Conservation (phyloP, 2,329 filamentous ascomycete species). For the Didymella lethalis region DNA sequence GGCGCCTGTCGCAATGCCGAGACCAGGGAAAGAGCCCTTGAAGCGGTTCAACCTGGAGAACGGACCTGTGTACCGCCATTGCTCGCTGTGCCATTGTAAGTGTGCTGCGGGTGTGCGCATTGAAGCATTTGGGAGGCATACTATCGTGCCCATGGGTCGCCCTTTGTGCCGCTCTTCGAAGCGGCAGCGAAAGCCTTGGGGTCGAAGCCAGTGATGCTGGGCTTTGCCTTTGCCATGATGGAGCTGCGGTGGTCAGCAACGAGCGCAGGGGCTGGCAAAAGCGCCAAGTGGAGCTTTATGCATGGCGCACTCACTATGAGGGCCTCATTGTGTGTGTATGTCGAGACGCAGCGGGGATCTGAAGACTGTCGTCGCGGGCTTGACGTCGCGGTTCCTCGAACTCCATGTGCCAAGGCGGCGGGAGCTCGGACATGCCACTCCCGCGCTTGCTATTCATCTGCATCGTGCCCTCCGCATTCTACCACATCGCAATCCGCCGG, state of each 20-base stretch:
- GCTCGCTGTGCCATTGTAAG: conserved; percentile 69
- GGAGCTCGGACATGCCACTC: conserved; percentile 14
- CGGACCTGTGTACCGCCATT: conserved; percentile 90
- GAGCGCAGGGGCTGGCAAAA: background rate
- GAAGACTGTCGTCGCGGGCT: conserved; percentile 31
- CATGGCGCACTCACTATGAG: conserved; percentile 32
- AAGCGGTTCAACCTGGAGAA: conserved; percentile 92
- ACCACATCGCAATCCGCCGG: background rate
- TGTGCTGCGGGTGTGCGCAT: conserved; percentile 15
- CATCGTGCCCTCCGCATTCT: conserved; percentile 12
- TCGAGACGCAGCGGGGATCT: conserved; percentile 30
- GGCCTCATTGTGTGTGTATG: conserved; percentile 33
- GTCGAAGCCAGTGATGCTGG: conserved; percentile 91
- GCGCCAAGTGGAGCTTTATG: conserved; percentile 16
- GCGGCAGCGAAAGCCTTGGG: conserved; percentile 79
- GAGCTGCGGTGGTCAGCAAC: conserved; percentile 35
- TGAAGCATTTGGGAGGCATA: conserved; percentile 50
- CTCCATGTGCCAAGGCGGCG: conserved; percentile 16
- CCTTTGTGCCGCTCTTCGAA: conserved; percentile 64
- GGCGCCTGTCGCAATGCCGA: conserved; percentile 90
- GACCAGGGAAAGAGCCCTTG: conserved; percentile 83
- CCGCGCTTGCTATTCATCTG: conserved; percentile 8
- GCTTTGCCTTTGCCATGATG: conserved; percentile 62
- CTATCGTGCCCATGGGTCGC: conserved; percentile 70
- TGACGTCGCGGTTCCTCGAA: conserved; percentile 16